Percentiles rank a stretch among this genome's conserved stretches.
Conservation (phyloP, 2,329 filamentous ascomycete genomes). For the Phialemonium atrogriseum region DNA sequence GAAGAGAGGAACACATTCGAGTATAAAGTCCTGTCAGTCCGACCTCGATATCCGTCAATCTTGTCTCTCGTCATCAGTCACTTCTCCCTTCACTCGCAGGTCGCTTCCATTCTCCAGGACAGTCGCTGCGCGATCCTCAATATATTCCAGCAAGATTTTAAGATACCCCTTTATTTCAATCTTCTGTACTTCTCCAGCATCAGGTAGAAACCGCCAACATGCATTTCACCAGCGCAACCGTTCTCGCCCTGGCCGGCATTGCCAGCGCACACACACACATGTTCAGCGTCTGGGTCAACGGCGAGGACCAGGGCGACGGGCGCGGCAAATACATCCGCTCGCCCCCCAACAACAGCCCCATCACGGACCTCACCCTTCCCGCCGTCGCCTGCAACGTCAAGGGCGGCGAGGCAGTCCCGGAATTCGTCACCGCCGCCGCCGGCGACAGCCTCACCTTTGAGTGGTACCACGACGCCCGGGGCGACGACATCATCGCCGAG, state of each 20-base stretch:
- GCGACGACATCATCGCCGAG: conserved; percentile 21
- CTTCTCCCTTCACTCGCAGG: no score
- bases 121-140: no score
- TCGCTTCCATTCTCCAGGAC: no score
- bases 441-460: conserved; percentile 28
- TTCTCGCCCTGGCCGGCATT: conserved; percentile 27
- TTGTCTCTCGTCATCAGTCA: no score
- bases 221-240: conserved; percentile 23
- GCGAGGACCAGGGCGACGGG: conserved; percentile 32
- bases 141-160: no score
- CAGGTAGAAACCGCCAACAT: conserved; percentile 22
- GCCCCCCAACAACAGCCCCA: conserved; percentile 33
- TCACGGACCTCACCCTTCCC: conserved; percentile 26
- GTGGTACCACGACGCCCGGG: conserved; percentile 25
- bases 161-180: no score
- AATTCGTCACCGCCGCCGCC: conserved; percentile 22
- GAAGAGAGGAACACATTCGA: no score
- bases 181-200: no score
- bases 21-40: no score
- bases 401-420: conserved; percentile 23
- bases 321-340: conserved; percentile 32
- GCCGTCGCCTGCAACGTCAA: conserved; percentile 29
- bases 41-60: no score
- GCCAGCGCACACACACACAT: conserved; percentile 37
- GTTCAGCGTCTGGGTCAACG: conserved; percentile 39